Percentiles rank a stretch among this genome's conserved stretches.
phyloP scores from a whole-genome alignment of 2,329 filamentous ascomycete genomes.

The Fusarium sp. region DNA sequence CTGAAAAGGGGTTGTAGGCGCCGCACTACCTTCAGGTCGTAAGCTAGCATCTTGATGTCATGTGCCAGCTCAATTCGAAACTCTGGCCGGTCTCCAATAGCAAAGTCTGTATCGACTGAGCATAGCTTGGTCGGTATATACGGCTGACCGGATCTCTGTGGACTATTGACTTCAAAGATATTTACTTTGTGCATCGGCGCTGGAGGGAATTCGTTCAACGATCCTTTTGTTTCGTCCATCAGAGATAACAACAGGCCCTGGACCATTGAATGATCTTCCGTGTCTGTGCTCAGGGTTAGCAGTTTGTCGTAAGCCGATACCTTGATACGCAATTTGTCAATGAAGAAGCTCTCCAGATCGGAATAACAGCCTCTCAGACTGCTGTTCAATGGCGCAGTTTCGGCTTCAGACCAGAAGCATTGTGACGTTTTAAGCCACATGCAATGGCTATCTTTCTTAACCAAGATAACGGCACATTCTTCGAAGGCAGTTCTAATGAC shows the following conservation, averaged over 20 bases:
- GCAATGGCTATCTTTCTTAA: background rate
- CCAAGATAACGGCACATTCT: background rate
- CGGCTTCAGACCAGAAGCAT: slow-evolving; percentile 27
- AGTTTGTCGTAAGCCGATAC: slow-evolving; percentile 19
- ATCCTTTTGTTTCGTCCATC: background rate
- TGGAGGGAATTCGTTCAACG: background rate
- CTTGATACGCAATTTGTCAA: slow-evolving; percentile 7
- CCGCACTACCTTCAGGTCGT: slow-evolving; percentile 2
- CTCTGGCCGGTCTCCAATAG: slow-evolving; percentile 20
- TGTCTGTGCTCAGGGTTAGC: background rate
- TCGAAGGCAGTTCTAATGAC: slow-evolving; percentile 13
- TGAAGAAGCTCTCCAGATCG: slow-evolving; percentile 7
- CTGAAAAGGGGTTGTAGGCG: slow-evolving; percentile 7
- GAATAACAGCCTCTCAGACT: slow-evolving; percentile 12
- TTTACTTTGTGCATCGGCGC: slow-evolving; percentile 18
- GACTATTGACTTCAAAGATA: slow-evolving; percentile 8
- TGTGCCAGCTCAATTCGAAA: background rate
- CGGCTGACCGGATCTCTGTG: background rate
- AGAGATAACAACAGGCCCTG: background rate
- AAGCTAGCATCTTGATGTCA: slow-evolving; percentile 10
- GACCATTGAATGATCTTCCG: background rate
- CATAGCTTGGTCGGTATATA: background rate
- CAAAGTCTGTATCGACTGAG: background rate
- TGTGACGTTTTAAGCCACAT: slow-evolving; percentile 13
- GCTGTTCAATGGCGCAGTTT: background rate